phyloP scores from a whole-genome alignment of 169 alveolate species.

The Plasmodium fragile region DNA sequence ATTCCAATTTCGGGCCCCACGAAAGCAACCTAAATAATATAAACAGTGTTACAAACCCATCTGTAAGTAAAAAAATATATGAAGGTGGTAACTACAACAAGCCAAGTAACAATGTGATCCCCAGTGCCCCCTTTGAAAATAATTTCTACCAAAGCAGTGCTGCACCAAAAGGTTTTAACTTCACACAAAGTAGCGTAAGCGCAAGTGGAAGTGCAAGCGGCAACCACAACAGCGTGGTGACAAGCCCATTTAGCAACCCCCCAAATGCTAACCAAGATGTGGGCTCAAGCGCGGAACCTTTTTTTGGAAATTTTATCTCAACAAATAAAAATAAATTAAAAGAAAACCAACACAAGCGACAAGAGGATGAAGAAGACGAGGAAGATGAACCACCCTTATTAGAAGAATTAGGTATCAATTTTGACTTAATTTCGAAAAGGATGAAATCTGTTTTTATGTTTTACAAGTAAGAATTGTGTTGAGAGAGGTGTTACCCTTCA shows the following conservation, averaged over 20 bases:
- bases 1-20: neutral
- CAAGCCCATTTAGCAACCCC: slow-evolving; percentile 24
- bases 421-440: slow-evolving; percentile 76
- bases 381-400: slow-evolving; percentile 79
- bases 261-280: neutral
- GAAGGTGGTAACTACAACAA: slow-evolving; percentile 28
- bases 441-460: slow-evolving; percentile 73
- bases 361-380: slow-evolving; percentile 43
- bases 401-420: slow-evolving; percentile 82
- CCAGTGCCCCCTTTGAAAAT: slow-evolving; percentile 45
- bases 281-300: neutral
- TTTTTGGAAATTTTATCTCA: slow-evolving; percentile 4
- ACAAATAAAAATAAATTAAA: slow-evolving; percentile 4
- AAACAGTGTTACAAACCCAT: slow-evolving; percentile 5
- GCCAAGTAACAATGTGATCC: slow-evolving; percentile 4
- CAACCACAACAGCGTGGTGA: neutral
- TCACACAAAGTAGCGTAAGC: neutral
- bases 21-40: neutral
- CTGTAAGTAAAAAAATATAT: slow-evolving; percentile 41
- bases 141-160: neutral
- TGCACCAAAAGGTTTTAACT: neutral
- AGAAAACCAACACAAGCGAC: neutral
- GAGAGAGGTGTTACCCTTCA: neutral
- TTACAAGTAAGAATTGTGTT: slow-evolving; percentile 31
- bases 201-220: neutral